A percentile compares a stretch with the other conserved stretches of the same genome.
These are phyloP conservation scores for Nematodospora valgi DNA, from an alignment of 805 yeast genomes.

Conservation along the genomic window DNA sequence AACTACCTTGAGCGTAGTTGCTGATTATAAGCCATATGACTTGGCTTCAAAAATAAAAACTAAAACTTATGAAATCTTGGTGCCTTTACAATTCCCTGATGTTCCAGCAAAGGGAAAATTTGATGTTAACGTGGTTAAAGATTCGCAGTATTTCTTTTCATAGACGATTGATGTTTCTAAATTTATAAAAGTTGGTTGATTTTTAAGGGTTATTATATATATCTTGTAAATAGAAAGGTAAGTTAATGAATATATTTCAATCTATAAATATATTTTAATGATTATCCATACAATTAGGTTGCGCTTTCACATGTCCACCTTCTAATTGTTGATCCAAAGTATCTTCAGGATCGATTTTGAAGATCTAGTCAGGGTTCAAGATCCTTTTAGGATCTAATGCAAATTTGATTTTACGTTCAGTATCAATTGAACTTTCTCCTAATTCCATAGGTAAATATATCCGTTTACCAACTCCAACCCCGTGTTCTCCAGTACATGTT, in stretches of 20 bases:
- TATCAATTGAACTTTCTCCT: constrained; percentile 34
- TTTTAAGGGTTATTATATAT: neutral
- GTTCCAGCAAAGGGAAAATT: constrained; percentile 31
- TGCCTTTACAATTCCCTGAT: constrained; percentile 26
- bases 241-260: neutral
- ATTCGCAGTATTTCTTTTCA: constrained; percentile 38
- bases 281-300: constrained; percentile 9
- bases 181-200: neutral
- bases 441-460: constrained; percentile 34
- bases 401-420: constrained; percentile 40
- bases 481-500: constrained; percentile 46
- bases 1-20: constrained; percentile 3
- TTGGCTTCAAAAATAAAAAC: constrained; percentile 1
- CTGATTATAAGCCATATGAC: constrained; percentile 1
- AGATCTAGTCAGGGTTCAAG: constrained; percentile 43
- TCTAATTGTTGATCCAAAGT: constrained; percentile 32
- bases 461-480: constrained; percentile 44
- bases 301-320: constrained; percentile 21
- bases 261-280: neutral
- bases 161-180: constrained; percentile 3
- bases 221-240: neutral
- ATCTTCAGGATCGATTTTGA: constrained; percentile 36
- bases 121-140: constrained; percentile 26
- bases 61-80: constrained; percentile 21
- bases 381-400: constrained; percentile 41